These are phyloP conservation scores for Ajuga chamaepitys DNA, from an alignment of 257 asterid species.

Conservation along the genomic window DNA sequence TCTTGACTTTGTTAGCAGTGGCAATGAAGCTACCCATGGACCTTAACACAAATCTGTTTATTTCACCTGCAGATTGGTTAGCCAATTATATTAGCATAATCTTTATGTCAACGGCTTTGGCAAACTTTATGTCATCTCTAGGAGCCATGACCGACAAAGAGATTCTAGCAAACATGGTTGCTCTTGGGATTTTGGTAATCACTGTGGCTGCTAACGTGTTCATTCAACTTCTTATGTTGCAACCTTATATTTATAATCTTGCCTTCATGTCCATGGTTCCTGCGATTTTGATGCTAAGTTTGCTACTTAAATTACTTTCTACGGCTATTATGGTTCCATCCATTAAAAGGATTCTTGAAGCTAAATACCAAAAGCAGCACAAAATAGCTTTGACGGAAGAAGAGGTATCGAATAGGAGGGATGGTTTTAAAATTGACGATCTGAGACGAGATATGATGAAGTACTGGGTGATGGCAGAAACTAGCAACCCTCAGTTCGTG, in stretches of 20 bases:
- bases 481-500: slow-evolving; percentile 28
- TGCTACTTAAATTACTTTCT: neutral
- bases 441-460: neutral
- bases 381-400: neutral
- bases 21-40: slow-evolving; percentile 30
- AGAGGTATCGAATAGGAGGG: neutral
- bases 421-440: neutral
- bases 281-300: neutral
- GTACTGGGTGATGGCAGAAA: slow-evolving; percentile 25
- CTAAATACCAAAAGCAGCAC: neutral
- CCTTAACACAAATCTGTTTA: slow-evolving; percentile 5
- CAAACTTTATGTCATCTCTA: slow-evolving; percentile 9
- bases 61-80: neutral
- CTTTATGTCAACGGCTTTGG: slow-evolving; percentile 8
- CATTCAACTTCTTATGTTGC: neutral
- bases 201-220: neutral
- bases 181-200: slow-evolving; percentile 3
- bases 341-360: neutral
- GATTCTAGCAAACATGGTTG: slow-evolving; percentile 4
- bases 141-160: slow-evolving; percentile 19
- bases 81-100: slow-evolving; percentile 3
- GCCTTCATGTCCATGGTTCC: neutral
- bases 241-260: neutral
- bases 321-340: neutral
- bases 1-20: slow-evolving; percentile 22